Conservation (phyloP, 2,329 filamentous ascomycete species). For the Colletotrichum godetiae region DNA sequence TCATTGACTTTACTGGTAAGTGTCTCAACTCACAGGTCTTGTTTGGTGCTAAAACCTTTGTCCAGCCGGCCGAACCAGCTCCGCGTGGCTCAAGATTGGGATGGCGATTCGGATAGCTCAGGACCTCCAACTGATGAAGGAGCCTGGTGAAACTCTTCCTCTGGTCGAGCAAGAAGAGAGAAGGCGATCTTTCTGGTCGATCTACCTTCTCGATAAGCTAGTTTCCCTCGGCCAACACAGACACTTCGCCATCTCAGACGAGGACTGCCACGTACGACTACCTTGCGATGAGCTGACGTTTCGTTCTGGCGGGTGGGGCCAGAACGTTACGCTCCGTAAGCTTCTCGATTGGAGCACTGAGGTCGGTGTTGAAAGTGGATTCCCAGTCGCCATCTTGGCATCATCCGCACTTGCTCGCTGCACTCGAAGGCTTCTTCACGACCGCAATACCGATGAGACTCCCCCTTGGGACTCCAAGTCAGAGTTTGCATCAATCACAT, state of each 20-base stretch:
- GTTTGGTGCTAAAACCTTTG: too few species aligned
- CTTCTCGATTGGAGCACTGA: background rate
- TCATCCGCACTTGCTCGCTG: too few species aligned
- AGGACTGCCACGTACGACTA: conserved; percentile 45
- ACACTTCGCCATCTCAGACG: conserved; percentile 47
- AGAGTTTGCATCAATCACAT: background rate
- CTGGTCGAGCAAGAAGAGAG: conserved; percentile 45
- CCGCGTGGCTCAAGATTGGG: too few species aligned
- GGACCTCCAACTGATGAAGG: conserved; percentile 41
- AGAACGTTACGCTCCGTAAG: background rate
- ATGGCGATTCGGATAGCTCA: too few species aligned
- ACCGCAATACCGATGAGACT: background rate
- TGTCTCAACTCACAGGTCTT: too few species aligned
- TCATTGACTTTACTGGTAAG: too few species aligned
- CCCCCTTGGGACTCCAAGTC: background rate
- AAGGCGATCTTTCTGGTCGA: conserved; percentile 50
- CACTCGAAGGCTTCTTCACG: too few species aligned
- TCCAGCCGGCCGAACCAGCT: too few species aligned
- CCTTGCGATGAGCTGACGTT: conserved; percentile 38
- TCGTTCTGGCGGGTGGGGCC: background rate
- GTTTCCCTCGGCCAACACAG: conserved; percentile 48
- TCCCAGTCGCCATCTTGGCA: background rate
- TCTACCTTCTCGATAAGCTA: conserved; percentile 50
- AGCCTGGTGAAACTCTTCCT: conserved; percentile 39
- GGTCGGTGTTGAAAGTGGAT: background rate